Percentiles rank a stretch among this genome's conserved stretches.
These are phyloP conservation scores for Vigna unguiculata DNA, from an alignment of 306 rosid species.

Conservation along the genomic window DNA sequence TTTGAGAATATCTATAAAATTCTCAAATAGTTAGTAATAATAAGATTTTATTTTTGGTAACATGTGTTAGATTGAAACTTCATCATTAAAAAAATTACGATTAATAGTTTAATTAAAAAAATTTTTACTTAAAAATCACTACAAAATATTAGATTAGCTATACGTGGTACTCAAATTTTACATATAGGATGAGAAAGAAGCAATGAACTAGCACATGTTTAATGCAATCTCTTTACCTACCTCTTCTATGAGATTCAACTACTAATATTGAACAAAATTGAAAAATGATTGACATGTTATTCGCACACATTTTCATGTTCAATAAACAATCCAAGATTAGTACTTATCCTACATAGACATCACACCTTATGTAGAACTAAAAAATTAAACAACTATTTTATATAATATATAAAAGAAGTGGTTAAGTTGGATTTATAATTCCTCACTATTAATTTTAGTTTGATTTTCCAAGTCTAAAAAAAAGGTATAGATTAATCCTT, in stretches of 20 bases:
- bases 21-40: too few relatives aligned
- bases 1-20: too few relatives aligned
- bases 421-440: too few relatives aligned
- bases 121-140: too few relatives aligned
- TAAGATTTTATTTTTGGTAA: background rate
- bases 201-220: conserved; percentile 3
- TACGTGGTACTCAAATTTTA: conserved; percentile 5
- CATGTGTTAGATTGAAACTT: background rate
- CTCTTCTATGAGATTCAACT: background rate
- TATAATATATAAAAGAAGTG: too few relatives aligned
- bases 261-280: conserved; percentile 11
- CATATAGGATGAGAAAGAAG: background rate
- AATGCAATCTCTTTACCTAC: conserved; percentile 14
- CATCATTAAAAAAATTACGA: too few relatives aligned
- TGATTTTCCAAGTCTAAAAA: too few relatives aligned
- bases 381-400: background rate
- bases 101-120: too few relatives aligned
- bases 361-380: conserved; percentile 24
- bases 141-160: background rate
- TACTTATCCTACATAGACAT: conserved; percentile 23
- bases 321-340: conserved; percentile 18
- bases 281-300: conserved; percentile 26
- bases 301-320: conserved; percentile 6
- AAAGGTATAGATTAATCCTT: too few relatives aligned
- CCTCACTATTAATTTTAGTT: too few relatives aligned